Conservation (phyloP, 2,329 filamentous ascomycete species). For the Colletotrichum sublineola region DNA sequence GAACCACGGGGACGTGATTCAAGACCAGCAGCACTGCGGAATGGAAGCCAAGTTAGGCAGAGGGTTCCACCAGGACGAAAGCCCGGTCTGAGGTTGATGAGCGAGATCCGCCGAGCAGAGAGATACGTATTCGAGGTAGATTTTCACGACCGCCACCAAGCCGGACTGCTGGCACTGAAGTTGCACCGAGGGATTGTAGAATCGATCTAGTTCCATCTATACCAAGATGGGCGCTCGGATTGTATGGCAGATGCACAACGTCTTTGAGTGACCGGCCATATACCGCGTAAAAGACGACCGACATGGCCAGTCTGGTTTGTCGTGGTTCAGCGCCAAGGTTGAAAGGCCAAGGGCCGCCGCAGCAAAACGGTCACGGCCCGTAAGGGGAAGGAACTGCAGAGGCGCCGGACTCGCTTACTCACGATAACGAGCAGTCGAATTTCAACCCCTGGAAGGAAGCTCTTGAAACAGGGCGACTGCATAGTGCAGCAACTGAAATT, state of each 20-base stretch:
- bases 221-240: constrained; percentile 16
- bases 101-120: constrained; percentile 3
- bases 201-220: constrained; percentile 8
- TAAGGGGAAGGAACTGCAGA: not conserved
- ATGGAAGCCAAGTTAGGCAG: constrained; percentile 21
- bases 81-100: constrained; percentile 33
- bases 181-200: not conserved
- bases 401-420: not conserved
- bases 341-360: not conserved
- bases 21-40: not conserved
- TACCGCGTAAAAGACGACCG: constrained; percentile 7
- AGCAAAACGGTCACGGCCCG: not conserved
- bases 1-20: not conserved
- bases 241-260: not conserved
- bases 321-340: constrained; percentile 1
- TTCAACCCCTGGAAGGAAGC: not conserved
- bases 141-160: not conserved
- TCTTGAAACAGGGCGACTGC: constrained; percentile 30
- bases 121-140: too few relatives aligned
- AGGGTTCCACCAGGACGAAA: constrained; percentile 17
- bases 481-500: constrained; percentile 16
- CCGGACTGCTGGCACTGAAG: not conserved
- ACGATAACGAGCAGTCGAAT: not conserved
- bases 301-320: not conserved
- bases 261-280: not conserved